Conservation (phyloP, 2,329 filamentous ascomycete genomes). For the Fusarium citri region DNA sequence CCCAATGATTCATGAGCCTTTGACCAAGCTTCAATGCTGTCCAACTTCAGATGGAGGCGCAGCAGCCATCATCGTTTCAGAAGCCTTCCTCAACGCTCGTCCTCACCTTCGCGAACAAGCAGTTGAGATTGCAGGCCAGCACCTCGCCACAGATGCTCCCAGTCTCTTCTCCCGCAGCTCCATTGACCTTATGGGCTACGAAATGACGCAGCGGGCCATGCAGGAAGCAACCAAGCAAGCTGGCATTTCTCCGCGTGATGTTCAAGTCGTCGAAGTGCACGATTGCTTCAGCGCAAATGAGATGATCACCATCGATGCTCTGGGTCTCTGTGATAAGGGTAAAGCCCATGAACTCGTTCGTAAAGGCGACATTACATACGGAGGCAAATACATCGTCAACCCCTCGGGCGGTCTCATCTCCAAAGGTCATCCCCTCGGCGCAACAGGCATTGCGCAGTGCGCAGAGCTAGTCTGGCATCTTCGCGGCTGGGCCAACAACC, state of each 20-base stretch:
- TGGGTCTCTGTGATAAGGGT: conserved; percentile 81
- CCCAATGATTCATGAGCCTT: conserved; percentile 82
- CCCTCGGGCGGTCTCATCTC: conserved; percentile 94
- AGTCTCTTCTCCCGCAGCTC: conserved; percentile 80
- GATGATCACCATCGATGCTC: conserved; percentile 88
- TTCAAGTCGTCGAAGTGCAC: conserved; percentile 90
- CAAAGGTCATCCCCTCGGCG: conserved; percentile 94
- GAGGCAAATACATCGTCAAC: conserved; percentile 85
- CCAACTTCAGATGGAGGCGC: conserved; percentile 94
- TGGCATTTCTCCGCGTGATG: conserved; percentile 71
- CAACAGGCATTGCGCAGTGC: conserved; percentile 94
- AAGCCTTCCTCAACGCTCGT: conserved; percentile 85
- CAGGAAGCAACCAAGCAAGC: conserved; percentile 79
- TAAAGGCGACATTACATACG: conserved; percentile 90
- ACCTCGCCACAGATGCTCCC: conserved; percentile 85
- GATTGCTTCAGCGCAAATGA: conserved; percentile 98
- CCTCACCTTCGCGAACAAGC: conserved; percentile 86
- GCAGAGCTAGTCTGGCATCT: conserved; percentile 96
- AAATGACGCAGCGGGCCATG: conserved; percentile 82
- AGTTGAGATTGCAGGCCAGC: conserved; percentile 89
- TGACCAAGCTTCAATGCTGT: conserved; percentile 99
- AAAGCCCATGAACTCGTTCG: conserved; percentile 94
- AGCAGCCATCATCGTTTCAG: conserved; percentile 88
- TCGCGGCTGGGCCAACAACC: conserved; percentile 95
- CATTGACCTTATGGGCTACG: conserved; percentile 90